Conservation (phyloP, 768 basidiomycete species). For the Mycena crocata region DNA sequence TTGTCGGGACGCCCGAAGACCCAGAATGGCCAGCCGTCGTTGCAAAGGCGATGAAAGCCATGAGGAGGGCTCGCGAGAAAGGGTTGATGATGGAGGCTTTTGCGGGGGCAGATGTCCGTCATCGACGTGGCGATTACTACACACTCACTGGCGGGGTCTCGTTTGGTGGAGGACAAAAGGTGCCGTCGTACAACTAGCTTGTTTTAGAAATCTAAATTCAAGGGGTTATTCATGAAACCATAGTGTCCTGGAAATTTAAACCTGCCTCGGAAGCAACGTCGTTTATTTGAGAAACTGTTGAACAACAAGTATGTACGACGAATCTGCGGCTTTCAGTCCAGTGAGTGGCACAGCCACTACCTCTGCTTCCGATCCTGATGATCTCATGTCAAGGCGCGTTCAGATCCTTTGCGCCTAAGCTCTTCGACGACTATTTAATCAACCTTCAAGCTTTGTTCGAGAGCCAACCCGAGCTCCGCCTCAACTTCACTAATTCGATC, state of each 20-base stretch:
- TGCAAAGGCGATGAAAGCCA: not conserved
- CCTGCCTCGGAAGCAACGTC: not conserved
- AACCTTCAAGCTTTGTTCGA: not conserved
- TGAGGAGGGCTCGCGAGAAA: not conserved
- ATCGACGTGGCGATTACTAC: constrained; percentile 37
- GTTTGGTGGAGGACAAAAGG: constrained; percentile 43
- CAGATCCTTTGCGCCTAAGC: not conserved
- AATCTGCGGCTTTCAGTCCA: not conserved
- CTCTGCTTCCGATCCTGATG: not conserved
- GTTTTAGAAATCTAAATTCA: not conserved
- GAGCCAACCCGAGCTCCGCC: not conserved
- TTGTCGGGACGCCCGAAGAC: not conserved
- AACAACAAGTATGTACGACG: not conserved
- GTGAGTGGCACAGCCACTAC: not conserved
- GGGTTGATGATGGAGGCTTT: not conserved
- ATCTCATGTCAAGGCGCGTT: not conserved
- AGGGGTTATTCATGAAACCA: not conserved
- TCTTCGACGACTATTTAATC: not conserved
- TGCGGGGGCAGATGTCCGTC: not conserved
- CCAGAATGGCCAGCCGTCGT: not conserved
- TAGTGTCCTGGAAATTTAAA: not conserved
- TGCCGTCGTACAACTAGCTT: not conserved
- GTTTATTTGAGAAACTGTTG: not conserved
- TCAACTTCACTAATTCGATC: not conserved
- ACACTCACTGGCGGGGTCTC: constrained; percentile 39